These are phyloP conservation scores for Blakeslea trispora DNA, from an alignment of 371 early-diverging fungal species.

Conservation along the genomic window DNA sequence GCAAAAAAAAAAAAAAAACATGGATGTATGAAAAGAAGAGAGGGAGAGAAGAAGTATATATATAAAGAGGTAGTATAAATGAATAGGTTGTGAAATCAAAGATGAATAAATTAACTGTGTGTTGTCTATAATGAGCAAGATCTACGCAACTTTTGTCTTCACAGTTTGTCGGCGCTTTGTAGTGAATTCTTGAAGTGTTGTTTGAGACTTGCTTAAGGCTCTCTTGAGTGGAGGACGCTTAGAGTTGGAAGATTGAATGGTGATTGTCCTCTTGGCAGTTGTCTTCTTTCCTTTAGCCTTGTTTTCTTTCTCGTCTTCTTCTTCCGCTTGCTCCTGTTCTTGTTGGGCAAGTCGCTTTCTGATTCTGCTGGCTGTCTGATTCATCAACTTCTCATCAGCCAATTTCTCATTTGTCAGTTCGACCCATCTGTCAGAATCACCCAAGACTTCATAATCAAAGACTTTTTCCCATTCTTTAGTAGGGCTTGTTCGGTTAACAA, in stretches of 20 bases:
- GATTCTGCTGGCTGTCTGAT: slow-evolving; percentile 4
- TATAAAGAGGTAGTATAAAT: too few species aligned
- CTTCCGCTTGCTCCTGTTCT: slow-evolving; percentile 25
- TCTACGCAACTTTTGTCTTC: slow-evolving; percentile 3
- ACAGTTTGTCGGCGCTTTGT: slow-evolving; percentile 11
- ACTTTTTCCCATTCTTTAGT: slow-evolving; percentile 83
- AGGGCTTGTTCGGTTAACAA: slow-evolving; percentile 65
- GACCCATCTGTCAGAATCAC: slow-evolving; percentile 78
- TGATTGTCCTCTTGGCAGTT: too few species aligned
- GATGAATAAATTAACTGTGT: too few species aligned
- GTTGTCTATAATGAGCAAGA: too few species aligned
- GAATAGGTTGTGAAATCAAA: too few species aligned
- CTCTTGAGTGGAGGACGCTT: slow-evolving; percentile 17
- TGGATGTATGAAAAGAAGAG: too few species aligned
- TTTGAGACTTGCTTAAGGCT: slow-evolving; percentile 20
- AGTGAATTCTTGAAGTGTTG: slow-evolving; percentile 15
- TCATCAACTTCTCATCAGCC: slow-evolving; percentile 23
- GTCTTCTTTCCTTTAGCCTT: slow-evolving; percentile 23
- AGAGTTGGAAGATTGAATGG: slow-evolving; percentile 15
- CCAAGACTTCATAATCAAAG: slow-evolving; percentile 87
- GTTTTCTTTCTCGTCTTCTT: slow-evolving; percentile 30
- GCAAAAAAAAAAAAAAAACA: too few species aligned
- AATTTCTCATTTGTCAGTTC: slow-evolving; percentile 24
- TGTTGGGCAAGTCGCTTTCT: neutral
- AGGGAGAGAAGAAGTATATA: too few species aligned